A percentile compares a stretch with the other conserved stretches of the same genome.
phyloP scores from a whole-genome alignment of 1,139 yeast species.

The Wickerhamomyces sp. region DNA sequence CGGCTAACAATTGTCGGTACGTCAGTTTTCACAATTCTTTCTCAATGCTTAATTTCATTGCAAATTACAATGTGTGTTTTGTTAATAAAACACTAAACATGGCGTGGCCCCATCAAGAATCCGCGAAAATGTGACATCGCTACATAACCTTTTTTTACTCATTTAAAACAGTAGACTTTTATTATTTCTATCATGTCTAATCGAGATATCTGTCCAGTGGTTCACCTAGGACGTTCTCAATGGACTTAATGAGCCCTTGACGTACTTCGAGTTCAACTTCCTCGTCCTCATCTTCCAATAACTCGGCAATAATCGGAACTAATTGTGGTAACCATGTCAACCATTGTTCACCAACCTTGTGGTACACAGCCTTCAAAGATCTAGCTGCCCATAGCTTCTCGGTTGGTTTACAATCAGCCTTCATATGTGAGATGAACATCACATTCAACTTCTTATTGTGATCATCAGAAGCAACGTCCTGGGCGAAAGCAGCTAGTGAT shows the following conservation, averaged over 20 bases:
- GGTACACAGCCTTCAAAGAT: constrained; percentile 75
- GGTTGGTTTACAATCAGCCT: constrained; percentile 40
- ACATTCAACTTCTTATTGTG: constrained; percentile 69
- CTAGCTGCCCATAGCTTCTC: constrained; percentile 84
- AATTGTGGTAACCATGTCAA: constrained; percentile 84
- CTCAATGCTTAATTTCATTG: no score
- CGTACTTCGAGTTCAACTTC: constrained; percentile 89
- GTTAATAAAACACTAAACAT: no score
- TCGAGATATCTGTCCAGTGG: constrained; percentile 84
- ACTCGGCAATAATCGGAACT: constrained; percentile 92
- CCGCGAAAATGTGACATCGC: no score
- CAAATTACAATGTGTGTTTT: neutral
- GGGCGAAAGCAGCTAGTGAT: constrained; percentile 72
- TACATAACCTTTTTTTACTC: no score
- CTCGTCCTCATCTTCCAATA: constrained; percentile 94
- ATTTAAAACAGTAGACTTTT: no score
- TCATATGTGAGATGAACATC: constrained; percentile 51
- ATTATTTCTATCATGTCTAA: constrained; percentile 26
- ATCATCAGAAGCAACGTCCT: constrained; percentile 69
- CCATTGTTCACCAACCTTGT: constrained; percentile 95
- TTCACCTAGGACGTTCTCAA: constrained; percentile 91
- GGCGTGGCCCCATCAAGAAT: no score
- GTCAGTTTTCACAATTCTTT: neutral
- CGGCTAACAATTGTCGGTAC: neutral
- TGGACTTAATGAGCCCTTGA: constrained; percentile 85